Base-by-base conservation (phyloP, 2,329 filamentous ascomycete genomes). In the Bipolaris oryzae region DNA sequence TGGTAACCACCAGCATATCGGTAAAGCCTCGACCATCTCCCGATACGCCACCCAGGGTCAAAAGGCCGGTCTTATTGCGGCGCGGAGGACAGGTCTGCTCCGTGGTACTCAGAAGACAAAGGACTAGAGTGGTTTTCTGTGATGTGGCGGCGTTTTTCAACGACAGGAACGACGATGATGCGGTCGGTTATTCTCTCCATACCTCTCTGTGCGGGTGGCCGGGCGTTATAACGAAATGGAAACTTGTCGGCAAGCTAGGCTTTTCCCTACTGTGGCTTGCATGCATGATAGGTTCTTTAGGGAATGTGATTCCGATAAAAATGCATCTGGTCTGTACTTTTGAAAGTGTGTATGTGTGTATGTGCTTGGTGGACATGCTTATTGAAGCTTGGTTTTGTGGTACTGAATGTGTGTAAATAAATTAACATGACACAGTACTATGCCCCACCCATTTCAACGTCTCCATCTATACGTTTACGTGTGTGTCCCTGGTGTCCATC, bases 91-190 rank as follows among this genome's bases (percentile, higher is more conserved):
- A 82, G 95, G 95, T 97, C 89, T 99, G 84, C 88, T 99, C 80
- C 94, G 95, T 85, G 95, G 95, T 96, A 98, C 95, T 80, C 95
- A 99, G 87, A 99, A 99, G 91, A 92, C 88, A 80, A 99, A 99
- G 92, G 96, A 99, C 58, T 78, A 77, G 68, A 68, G 61, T 67
- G 64, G 57, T 67, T 67, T 38, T 60, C 62, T 59, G 60, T 48
- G 59, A 63, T 68, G 52, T 61, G 46, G 66, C 65, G 67, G 69
- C 66, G 64, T 57, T 57, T 51, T 44, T 67, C 64, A 60, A 67
- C 62, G 65, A 60, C 56, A 60, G 58, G 59, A 65, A 65, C 60
- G 63, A 68, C 67, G 70, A 64, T 62, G 67, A 71, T 70, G 69
- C 70, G 60, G 66, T 70, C 70, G 71, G 70, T 68, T 71, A 66